Evolutionary conservation across 345 rosid species (phyloP), one percentile per base, ranked within the genome.

Genomic region (Brassica nigra): DNA sequence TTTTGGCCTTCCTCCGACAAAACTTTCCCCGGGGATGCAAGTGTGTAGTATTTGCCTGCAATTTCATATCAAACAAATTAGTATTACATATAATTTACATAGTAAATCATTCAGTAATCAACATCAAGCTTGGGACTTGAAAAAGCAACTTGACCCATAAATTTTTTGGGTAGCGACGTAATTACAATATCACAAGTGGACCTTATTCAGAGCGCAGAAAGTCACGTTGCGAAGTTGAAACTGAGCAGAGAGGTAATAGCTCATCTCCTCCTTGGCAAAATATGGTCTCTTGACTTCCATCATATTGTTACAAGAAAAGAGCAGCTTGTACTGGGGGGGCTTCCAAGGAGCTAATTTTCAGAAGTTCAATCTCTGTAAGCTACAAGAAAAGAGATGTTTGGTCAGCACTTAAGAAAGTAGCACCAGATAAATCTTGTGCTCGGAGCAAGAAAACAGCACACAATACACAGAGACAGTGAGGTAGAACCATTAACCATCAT

Each of bases 11-110:
- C 81, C 85, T 86, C 59, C 91, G 39, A 64, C 83, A 86, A 72
- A 90, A 47, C 52, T 83, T 89, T n/a, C n/a, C n/a, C n/a, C 27
- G 27, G 27, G 27, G 27, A 73, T 88, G 95, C 86, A 92, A 75
- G 77, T 85, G 87, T 20, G 83, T 84, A 78, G 89, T 86, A 85
- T 87, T 88, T 66, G 86, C 90, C 95, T 92, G 89, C 66, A 58
- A 77, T 74, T 2, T 73, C 44, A 79, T 34, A 42, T 23, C 66
- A 69, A 73, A 73, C 27, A 27, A 47, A 36, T 57, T 34, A 62
- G 44, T 70, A 20, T 58, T 23, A 58, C 27, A 23, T 23, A 23
- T 23, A 23, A 23, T 23, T 23, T 23, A 23, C 62, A 58, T 9
- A 39, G 47, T 1, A 39, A 39, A 3, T 39, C 44, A n/a, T 76